These are phyloP conservation scores for Cyclotella sp. DNA, from an alignment of 108 stramenopile species.

Conservation along the genomic window DNA sequence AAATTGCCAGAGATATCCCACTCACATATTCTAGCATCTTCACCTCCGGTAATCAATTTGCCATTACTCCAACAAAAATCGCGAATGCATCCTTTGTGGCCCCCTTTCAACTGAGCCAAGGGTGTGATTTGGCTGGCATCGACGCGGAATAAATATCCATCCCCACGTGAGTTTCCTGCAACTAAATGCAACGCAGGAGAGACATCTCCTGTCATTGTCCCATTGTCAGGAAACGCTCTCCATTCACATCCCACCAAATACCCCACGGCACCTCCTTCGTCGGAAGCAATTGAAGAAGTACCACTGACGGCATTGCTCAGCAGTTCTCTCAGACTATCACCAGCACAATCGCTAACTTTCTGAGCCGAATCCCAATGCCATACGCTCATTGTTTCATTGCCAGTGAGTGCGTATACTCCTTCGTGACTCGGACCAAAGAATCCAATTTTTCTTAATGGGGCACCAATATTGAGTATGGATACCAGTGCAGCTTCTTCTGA, in stretches of 20 bases:
- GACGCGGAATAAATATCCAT: constrained; percentile 69
- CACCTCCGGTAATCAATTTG: constrained; percentile 77
- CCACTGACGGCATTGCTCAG: constrained; percentile 40
- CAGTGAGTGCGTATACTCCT: constrained; percentile 79
- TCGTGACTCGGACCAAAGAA: constrained; percentile 79
- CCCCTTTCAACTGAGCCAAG: constrained; percentile 55
- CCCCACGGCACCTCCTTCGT: constrained; percentile 30
- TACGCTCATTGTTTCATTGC: constrained; percentile 74
- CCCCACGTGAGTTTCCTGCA: constrained; percentile 72
- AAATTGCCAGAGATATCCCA: constrained; percentile 57
- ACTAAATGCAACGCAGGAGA: constrained; percentile 63
- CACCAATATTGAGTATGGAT: constrained; percentile 68
- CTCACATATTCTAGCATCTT: constrained; percentile 88
- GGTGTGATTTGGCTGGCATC: constrained; percentile 63
- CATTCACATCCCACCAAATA: constrained; percentile 57
- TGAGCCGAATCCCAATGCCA: constrained; percentile 78
- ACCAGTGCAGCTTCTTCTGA: constrained; percentile 79
- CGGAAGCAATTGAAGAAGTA: neutral
- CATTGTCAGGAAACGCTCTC: constrained; percentile 5
- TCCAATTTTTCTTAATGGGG: constrained; percentile 72
- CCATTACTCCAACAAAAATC: constrained; percentile 60
- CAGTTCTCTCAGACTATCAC: constrained; percentile 34
- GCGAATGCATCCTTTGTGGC: constrained; percentile 82
- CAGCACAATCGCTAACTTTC: constrained; percentile 53
- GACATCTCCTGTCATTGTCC: neutral